Percentiles rank a stretch among this genome's conserved stretches.
Conservation (phyloP, 495 filamentous ascomycete species). For the Penicillium coprophilum region DNA sequence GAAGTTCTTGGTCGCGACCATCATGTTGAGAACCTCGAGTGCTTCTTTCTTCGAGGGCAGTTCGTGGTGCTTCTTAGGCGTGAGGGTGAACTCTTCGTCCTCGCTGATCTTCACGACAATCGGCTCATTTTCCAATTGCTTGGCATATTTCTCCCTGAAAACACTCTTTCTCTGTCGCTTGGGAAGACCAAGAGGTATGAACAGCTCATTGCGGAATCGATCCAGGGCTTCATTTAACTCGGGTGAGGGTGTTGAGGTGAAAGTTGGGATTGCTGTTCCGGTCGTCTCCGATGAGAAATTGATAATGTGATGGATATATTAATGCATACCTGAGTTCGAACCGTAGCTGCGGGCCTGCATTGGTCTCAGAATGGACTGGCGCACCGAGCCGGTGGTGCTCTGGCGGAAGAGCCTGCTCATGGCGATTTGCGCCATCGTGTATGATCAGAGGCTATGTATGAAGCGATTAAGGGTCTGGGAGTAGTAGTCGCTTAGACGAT, state of each 20-base stretch:
- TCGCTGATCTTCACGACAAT: slow-evolving; percentile 58
- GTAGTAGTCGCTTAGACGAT: background rate
- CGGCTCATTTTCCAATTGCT: slow-evolving; percentile 56
- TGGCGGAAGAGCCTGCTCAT: slow-evolving; percentile 42
- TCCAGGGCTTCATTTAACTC: slow-evolving; percentile 53
- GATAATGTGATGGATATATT: background rate
- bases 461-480: background rate
- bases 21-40: slow-evolving; percentile 38
- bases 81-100: slow-evolving; percentile 56
- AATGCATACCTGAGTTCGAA: slow-evolving; percentile 35
- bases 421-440: slow-evolving; percentile 41
- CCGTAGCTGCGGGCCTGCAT: slow-evolving; percentile 36
- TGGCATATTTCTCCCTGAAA: slow-evolving; percentile 50
- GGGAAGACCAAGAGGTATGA: slow-evolving; percentile 63
- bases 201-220: slow-evolving; percentile 59
- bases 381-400: slow-evolving; percentile 28
- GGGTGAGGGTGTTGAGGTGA: slow-evolving; percentile 48
- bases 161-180: slow-evolving; percentile 54
- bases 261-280: slow-evolving; percentile 45
- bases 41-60: slow-evolving; percentile 39
- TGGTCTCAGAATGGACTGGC: slow-evolving; percentile 33
- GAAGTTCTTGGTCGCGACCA: slow-evolving; percentile 59
- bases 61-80: slow-evolving; percentile 43
- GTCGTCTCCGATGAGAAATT: background rate
- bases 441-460: background rate